Evolutionary conservation across 2,329 filamentous ascomycete genomes (phyloP), one percentile per base, ranked within the genome.

Genomic region (Elsinoe perseae): DNA sequence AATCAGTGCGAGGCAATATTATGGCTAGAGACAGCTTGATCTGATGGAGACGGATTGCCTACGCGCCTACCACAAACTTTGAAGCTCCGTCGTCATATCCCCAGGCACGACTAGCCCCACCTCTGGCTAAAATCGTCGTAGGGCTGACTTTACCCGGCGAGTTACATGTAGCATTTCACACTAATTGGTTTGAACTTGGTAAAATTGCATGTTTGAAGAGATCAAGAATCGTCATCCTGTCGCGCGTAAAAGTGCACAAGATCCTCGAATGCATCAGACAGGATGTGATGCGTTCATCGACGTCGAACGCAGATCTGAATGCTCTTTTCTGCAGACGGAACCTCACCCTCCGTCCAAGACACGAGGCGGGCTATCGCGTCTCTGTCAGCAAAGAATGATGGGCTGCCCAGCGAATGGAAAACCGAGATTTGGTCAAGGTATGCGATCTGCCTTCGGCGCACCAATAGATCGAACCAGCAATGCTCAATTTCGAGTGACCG

Each of bases 381-480:
- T 8, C 40, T 23, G 40, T 25, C 40, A 44, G 40, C 40, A 44
- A 14, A 50, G 25, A 30, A 30, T 16, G 25, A n/a, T 18, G 16
- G 27, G 12, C 16, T 30, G 44, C 44, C 44, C 25, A 50, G 25
- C 44, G 44, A 50, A 50, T 50, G 25, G 16, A 50, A 20, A 30
- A 50, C 32, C 44, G 25, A 32, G 28, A 50, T 32, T 50, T 16
- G 28, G 25, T 18, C 23, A 18, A 30, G 32, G 14, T 18, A 32
- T 50, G 44, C 44, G 25, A 50, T 50, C 27, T 20, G 16, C 25
- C 44, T 32, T 50, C 44, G 44, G 44, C 27, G 44, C 44, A 50
- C 44, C 44, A 50, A 32, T 50, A 50, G 44, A 32, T 50, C 44
- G 25, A 30, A n/a, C 44, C 44, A 50, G 28, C 27, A 23, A 27